These are phyloP conservation scores for Stentor roeselii DNA, from an alignment of 73 alveolate species.

Conservation along the genomic window DNA sequence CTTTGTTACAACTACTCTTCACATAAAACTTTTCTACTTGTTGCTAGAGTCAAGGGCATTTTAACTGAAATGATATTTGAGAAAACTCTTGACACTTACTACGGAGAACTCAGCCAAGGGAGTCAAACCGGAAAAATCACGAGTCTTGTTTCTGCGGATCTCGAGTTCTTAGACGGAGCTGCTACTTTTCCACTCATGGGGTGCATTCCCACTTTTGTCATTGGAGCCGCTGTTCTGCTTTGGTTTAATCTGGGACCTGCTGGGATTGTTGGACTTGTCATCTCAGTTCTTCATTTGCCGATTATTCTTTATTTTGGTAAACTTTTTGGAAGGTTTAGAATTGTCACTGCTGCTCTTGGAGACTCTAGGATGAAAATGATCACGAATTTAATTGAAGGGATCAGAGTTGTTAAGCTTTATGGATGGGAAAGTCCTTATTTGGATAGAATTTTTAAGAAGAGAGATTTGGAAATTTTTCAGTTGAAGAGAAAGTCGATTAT, in stretches of 20 bases:
- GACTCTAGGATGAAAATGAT: constrained; percentile 43
- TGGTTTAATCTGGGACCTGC: not conserved
- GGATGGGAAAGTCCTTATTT: constrained; percentile 50
- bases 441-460: not conserved
- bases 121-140: not conserved
- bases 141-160: not conserved
- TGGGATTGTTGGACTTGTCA: not conserved
- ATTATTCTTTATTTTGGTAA: not conserved
- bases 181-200: not conserved
- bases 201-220: not conserved
- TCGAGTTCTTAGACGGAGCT: not conserved
- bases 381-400: constrained; percentile 39
- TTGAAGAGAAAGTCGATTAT: not conserved
- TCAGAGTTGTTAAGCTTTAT: constrained; percentile 43
- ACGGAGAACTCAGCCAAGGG: not conserved
- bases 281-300: not conserved
- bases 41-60: not conserved
- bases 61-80: not conserved
- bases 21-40: too few relatives aligned
- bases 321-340: not conserved
- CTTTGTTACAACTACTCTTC: too few relatives aligned
- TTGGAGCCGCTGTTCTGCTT: not conserved
- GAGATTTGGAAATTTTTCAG: constrained; percentile 24
- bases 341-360: not conserved
- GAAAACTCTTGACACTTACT: not conserved